Base-by-base conservation (phyloP, 2,329 filamentous ascomycete genomes). In the Chaetomiaceae sp. region DNA sequence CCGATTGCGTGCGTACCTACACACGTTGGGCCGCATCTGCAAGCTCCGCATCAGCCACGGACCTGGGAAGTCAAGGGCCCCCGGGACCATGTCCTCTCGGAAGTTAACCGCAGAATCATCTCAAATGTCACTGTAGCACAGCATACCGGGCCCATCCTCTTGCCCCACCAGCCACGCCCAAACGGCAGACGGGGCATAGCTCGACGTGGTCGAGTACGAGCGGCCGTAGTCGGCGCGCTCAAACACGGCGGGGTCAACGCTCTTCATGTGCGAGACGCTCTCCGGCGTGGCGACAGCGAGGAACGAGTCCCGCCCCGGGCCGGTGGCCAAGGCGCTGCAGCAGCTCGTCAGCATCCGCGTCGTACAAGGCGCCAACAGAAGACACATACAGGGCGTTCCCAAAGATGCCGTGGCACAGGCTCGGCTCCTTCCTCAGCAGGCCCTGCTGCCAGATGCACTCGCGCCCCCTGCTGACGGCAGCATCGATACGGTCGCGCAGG, bases 351-450 rank as follows among this genome's bases (percentile, higher is more conserved):
- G 35, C 6, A 10, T 20, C 15, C 22, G 22, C 22, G 22, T 9
- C 6, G 22, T 24, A 5, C 22, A 5, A 9, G 6, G 22, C 6
- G 22, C 6, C 6, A 24, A 6, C 6, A 9, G 19, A 47, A 37
- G 33, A 18, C 17, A 41, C 62, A 14, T 67, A 74, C 48, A 81
- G 62, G 8, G 76, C 76, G 57, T 81, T 81, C 17, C 78, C 77
- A 3, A 72, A 69, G 18, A 80, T 77, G 0, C 78, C 72, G 53
- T 81, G 78, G 58, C 78, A 81, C 29, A 82, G 56, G 55, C 75
- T 78, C 1, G 78, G 76, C 58, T 79, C 74, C 55, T 81, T 81
- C n/a, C 71, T 77, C 53, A 81, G 58, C 6, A 81, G 59, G 0
- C 78, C 78, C 39, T 73, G 65, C 48, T 71, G 68, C 66, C 70